Base-by-base conservation (phyloP, 805 yeast genomes). In the Candida glaebosa region DNA sequence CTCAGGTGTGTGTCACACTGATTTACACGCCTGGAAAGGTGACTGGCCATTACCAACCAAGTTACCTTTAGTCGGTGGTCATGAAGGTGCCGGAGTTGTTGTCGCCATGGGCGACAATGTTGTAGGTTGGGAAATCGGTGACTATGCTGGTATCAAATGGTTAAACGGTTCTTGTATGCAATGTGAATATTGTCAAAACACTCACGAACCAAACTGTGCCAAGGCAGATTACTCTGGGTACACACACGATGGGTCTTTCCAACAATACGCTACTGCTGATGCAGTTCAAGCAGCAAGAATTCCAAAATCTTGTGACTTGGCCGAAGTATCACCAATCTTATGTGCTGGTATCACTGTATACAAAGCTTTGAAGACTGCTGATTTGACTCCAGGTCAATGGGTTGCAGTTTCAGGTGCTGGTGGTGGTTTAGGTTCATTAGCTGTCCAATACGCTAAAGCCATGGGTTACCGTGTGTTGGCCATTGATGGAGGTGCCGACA, bases 1-100 rank as follows among this genome's bases (percentile, higher is more conserved):
- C 75, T 80, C 95, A 19, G 96, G 96, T 67, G 95, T 87, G 43
- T 87, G 96, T 69, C 96, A 89, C 75, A 87, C 96, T 28, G 96
- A 87, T 61, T 77, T 88, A 63, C 96, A 88, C 72, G 95, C 95
- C 42, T 86, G 93, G 90, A 79, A 84, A 62, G 95, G 95, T 58
- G 96, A 88, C 70, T 87, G 95, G 95, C 93, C 95, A 39, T 71
- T 84, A 63, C 78, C 69, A 49, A 78, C 83, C 50, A 82, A 82
- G 60, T 71, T 82, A 46, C 91, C 93, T 18, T 69, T 84, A 52
- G 89, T 85, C 38, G 93, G 93, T 49, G 95, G 95, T 54, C 95
- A 86, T 68, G 95, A 86, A 68, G 95, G 93, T 69, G 90, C 91
- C 20, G 95, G 95, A 61, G 76, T 78, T 39, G 93, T 86, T 50